Base-by-base conservation (phyloP, 2,329 filamentous ascomycete species). In the Aureobasidium melanogenum region DNA sequence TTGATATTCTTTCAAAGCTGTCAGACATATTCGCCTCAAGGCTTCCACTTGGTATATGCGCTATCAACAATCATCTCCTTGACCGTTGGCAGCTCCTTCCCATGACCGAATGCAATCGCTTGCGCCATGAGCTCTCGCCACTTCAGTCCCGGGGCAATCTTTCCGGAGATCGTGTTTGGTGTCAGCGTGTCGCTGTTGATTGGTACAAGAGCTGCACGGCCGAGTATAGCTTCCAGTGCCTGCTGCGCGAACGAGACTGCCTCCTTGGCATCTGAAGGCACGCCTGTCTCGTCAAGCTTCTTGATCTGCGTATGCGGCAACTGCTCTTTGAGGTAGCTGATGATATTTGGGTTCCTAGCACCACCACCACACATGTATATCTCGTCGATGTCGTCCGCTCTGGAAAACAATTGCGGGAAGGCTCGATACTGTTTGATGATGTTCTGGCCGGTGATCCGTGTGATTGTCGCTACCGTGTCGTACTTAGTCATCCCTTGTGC, bases 291-390 rank as follows among this genome's bases (percentile, higher is more conserved):
- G 50, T 65, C 62, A 28, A 66, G 59, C 17, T 60, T 50, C 14
- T 55, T 63, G 54, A 64, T 44, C 62, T 51, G 14, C 15, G 36
- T n/a, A n/a, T 38, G 14, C 4, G 36, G 36, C 15, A n/a, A 8
- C 4, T n/a, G 14, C 24, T 64, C 19, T 22, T 56, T 43, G 8
- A 68, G 66, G 50, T 67, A 67, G 55, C 65, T 62, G 62, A 68
- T 66, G 64, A 69, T 70, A 62, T 67, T 69, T 3, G 65, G 68
- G 63, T 70, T 69, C 55, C 66, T 66, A 14, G 68, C 64, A 7
- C 68, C 68, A 39, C 67, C 68, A 19, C 68, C 68, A 54, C 68
- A 63, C 41, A 70, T 66, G 60, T 65, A 69, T 28, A 70, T 67
- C 63, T 69, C 68, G 36, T 66, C 64, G 46, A 70, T 63, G 3